A percentile compares a stretch with the other conserved stretches of the same genome.
phyloP scores from a whole-genome alignment of 1,139 yeast species.

The Diutina neorugosa region DNA sequence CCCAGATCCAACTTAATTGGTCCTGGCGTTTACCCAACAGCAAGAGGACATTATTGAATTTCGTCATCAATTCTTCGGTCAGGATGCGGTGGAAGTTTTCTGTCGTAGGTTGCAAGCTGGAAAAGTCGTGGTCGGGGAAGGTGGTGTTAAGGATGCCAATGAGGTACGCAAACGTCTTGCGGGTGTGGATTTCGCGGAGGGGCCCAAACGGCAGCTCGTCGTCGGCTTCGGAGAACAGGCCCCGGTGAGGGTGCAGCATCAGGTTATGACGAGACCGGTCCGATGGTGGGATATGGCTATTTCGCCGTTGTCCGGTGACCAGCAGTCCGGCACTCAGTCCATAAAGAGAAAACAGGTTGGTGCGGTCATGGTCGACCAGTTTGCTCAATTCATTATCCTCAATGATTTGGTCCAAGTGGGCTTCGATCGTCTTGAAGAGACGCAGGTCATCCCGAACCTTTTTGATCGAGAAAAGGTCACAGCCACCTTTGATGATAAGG shows the following conservation, averaged over 20 bases:
- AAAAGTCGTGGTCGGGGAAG: conserved; percentile 92
- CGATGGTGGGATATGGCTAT: background rate
- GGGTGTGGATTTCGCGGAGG: conserved; percentile 65
- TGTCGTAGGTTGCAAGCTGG: conserved; percentile 76
- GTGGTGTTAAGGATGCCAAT: conserved; percentile 85
- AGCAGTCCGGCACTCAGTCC: background rate
- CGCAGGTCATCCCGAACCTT: conserved; percentile 86
- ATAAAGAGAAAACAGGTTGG: conserved; percentile 20
- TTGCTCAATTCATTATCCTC: conserved; percentile 42
- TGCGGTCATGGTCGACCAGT: conserved; percentile 29
- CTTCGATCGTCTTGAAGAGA: conserved; percentile 76
- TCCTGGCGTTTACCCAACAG: conserved; percentile 59
- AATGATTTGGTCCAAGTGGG: conserved; percentile 56
- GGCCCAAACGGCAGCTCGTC: conserved; percentile 90
- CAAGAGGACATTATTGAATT: conserved; percentile 68
- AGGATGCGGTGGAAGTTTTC: conserved; percentile 39
- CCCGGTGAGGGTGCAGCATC: conserved; percentile 1
- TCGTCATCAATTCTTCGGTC: conserved; percentile 49
- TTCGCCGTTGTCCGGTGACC: background rate
- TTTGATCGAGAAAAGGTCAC: conserved; percentile 89
- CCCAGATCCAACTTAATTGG: conserved; percentile 68
- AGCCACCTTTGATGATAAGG: conserved; percentile 65
- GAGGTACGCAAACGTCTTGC: conserved; percentile 82
- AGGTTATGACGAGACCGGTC: background rate
- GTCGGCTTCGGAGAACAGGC: conserved; percentile 6